These are phyloP conservation scores for Acanthochlamys bracteata DNA, from an alignment of 106 monocot species.

Conservation along the genomic window DNA sequence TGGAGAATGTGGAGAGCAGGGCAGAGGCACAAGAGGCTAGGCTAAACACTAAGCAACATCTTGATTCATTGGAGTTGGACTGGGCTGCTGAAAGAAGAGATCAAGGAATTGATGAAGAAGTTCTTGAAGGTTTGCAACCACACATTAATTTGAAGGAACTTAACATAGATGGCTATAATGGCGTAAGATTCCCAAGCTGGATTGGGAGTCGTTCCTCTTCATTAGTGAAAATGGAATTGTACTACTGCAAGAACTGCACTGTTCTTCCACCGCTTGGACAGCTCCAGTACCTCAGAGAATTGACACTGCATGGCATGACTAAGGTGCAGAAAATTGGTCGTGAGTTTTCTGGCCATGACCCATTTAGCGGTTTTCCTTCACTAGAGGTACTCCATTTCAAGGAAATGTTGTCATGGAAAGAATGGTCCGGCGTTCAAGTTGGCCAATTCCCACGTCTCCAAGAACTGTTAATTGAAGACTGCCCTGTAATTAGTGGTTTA, in stretches of 20 bases:
- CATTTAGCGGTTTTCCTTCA: conserved; percentile 4
- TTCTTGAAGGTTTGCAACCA: conserved; percentile 13
- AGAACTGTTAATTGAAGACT: not conserved
- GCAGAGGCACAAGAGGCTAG: conserved; percentile 10
- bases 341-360: not conserved
- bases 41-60: conserved; percentile 6
- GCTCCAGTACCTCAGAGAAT: not conserved
- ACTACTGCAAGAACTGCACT: conserved; percentile 4
- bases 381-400: not conserved
- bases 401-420: not conserved
- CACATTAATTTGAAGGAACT: conserved; percentile 6
- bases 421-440: not conserved
- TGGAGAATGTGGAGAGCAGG: conserved; percentile 13
- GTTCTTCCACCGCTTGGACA: conserved; percentile 6
- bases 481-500: conserved; percentile 1
- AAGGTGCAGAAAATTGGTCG: not conserved
- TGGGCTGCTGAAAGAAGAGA: not conserved
- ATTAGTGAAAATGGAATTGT: not conserved
- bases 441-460: not conserved
- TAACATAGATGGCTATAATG: conserved; percentile 6
- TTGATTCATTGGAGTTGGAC: conserved; percentile 12
- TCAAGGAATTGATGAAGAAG: conserved; percentile 1
- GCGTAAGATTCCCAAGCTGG: conserved; percentile 11
- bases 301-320: not conserved
- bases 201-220: not conserved